Evolutionary conservation across 2,329 filamentous ascomycete species (phyloP).

Genomic region (Aspergillus piperis): DNA sequence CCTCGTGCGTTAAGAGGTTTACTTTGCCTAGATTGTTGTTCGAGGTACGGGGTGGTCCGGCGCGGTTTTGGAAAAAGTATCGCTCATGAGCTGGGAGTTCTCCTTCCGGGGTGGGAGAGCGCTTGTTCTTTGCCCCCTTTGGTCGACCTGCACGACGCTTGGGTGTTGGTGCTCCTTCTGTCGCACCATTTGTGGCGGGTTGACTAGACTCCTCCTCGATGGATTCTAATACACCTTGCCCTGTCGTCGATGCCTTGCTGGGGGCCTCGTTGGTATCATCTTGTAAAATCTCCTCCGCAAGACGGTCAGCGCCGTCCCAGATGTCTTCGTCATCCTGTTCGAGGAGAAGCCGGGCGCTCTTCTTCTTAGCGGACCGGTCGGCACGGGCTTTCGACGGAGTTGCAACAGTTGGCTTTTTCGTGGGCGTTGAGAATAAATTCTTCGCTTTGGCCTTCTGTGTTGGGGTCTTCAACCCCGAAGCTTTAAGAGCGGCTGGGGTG

Average conservation of each 20-base stretch:
- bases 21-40: slow-evolving; percentile 78
- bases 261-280: slow-evolving; percentile 36
- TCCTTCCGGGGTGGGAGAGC: slow-evolving; percentile 75
- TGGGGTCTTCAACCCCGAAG: slow-evolving; percentile 40
- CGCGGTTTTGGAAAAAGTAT: slow-evolving; percentile 90
- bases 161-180: slow-evolving; percentile 48
- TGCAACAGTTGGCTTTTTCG: slow-evolving; percentile 29
- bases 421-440: slow-evolving; percentile 45
- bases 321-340: slow-evolving; percentile 69
- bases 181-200: slow-evolving; percentile 45
- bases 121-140: slow-evolving; percentile 59
- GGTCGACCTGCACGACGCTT: slow-evolving; percentile 59
- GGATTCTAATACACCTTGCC: slow-evolving; percentile 29
- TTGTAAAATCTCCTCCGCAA: slow-evolving; percentile 69
- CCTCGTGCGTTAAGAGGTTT: slow-evolving; percentile 80
- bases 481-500: slow-evolving; percentile 33
- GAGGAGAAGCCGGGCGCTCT: slow-evolving; percentile 76
- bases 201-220: slow-evolving; percentile 37
- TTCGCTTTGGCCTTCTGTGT: slow-evolving; percentile 40
- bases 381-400: slow-evolving; percentile 69
- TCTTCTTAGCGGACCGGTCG: slow-evolving; percentile 82
- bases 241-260: slow-evolving; percentile 25
- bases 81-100: slow-evolving; percentile 84
- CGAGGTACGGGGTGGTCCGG: slow-evolving; percentile 79
- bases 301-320: slow-evolving; percentile 65